Base-by-base conservation (phyloP, 768 basidiomycete species). In the Lyophyllum decastes region DNA sequence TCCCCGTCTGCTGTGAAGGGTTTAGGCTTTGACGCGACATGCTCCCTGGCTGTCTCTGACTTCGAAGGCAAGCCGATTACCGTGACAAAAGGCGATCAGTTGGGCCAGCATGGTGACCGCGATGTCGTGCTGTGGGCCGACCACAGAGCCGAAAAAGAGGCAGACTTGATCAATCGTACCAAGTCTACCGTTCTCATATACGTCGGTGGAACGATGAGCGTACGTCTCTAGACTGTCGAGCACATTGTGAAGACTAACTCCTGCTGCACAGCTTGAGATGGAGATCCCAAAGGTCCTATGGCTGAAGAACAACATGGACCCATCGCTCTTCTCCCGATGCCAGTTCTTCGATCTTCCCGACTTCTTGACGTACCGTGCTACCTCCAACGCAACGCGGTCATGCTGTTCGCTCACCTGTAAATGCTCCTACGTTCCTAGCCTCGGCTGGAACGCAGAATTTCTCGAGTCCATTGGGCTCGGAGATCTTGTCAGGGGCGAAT, bases 121-220 rank as follows among this genome's bases (percentile, higher is more conserved):
- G 94, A 98, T 71, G 82, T 98, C 58, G 84, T 98, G 43, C 79
- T 99, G 1, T 99, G 96, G 97, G 96, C 95, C 2, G 95, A 98
- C 72, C 95, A 97, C 72, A 84, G 96, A 49, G 96, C 97, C 0
- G 89, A 93, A 74, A 80, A 88, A 67, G 95, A 99, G 69, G 96
- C 96, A 2, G 86, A 92, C 43, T 70, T 89, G 43, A 95, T 98
- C 78, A 98, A 98, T 70, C 75, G 77, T 25, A 92, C 90, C 2
- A 88, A 86, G 1, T 92, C 92, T 49, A 79, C 87, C 26, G 94
- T 97, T 35, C 77, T 98, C 64, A 88, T 95, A 56, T 98, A 95
- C 74, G 95, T 98, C 47, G 97, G 97, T 10, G 95, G 95, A 45
- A 91, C 85, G 35, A 98, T 99, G 89, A 95, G 94, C 68, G 95